Percentiles rank a stretch among this genome's conserved stretches.
phyloP scores from a whole-genome alignment of 208 protist genomes.

The Crithidia fasciculata region DNA sequence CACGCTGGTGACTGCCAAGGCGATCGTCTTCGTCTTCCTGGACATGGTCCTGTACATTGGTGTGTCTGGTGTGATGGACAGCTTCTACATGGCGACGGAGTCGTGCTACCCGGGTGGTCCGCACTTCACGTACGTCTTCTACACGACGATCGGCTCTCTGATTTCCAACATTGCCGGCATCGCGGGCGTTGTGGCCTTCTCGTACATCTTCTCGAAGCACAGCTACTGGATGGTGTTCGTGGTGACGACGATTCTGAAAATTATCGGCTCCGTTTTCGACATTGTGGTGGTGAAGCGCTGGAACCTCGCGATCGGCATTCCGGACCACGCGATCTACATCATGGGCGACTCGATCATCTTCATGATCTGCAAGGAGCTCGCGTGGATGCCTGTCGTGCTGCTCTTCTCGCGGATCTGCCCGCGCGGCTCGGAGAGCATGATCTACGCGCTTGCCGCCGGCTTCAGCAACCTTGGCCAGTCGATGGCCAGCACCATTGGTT shows the following conservation, averaged over 20 bases:
- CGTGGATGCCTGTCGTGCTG: conserved; percentile 73
- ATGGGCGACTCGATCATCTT: conserved; percentile 69
- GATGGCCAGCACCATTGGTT: conserved; percentile 47
- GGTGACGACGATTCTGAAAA: conserved; percentile 47
- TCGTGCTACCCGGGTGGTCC: conserved; percentile 41
- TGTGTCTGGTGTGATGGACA: conserved; percentile 45
- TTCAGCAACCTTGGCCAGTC: conserved; percentile 67
- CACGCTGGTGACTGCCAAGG: conserved; percentile 43
- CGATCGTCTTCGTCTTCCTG: conserved; percentile 48
- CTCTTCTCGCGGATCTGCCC: conserved; percentile 80
- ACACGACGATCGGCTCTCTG: conserved; percentile 50
- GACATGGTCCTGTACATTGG: conserved; percentile 51
- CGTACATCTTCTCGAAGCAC: conserved; percentile 44
- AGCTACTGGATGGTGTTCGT: conserved; percentile 51
- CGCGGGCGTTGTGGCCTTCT: conserved; percentile 48
- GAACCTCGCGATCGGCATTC: conserved; percentile 50
- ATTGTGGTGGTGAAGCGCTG: conserved; percentile 72
- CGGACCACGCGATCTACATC: conserved; percentile 70
- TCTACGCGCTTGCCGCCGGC: conserved; percentile 70
- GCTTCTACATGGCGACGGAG: conserved; percentile 39
- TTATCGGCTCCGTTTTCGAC: conserved; percentile 64
- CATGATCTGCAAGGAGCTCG: conserved; percentile 58
- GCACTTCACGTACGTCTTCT: conserved; percentile 57
- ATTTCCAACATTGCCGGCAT: conserved; percentile 43
- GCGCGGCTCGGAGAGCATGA: conserved; percentile 66